Evolutionary conservation across 2,329 filamentous ascomycete species (phyloP).

Genomic region (Neofusicoccum laricinum): DNA sequence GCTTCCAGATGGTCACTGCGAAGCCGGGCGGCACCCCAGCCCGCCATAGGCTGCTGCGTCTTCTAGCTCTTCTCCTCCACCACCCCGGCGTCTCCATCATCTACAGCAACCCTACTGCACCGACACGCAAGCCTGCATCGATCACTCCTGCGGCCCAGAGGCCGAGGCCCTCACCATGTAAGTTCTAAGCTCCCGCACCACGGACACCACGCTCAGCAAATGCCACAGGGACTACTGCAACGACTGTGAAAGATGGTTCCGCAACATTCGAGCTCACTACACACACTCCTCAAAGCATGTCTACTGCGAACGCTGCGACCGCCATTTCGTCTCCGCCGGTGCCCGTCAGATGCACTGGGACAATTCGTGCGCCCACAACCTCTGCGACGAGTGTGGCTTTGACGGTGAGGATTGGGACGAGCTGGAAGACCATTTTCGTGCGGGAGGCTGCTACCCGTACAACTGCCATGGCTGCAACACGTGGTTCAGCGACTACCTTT

Average conservation of each 20-base stretch:
- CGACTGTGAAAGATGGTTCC: not conserved
- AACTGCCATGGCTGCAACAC: not conserved
- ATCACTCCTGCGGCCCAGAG: not conserved
- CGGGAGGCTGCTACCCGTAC: not conserved
- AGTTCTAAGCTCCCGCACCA: not conserved
- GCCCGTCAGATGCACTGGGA: not conserved
- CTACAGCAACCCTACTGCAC: too few species aligned
- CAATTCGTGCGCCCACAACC: not conserved
- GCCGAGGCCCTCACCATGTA: not conserved
- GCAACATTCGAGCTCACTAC: not conserved
- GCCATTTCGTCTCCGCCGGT: not conserved
- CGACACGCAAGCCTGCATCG: not conserved
- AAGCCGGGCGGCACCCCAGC: not conserved
- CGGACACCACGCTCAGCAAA: not conserved
- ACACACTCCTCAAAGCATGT: not conserved
- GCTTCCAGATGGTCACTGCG: not conserved
- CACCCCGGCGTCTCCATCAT: not conserved
- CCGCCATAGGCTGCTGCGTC: not conserved
- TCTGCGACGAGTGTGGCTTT: not conserved
- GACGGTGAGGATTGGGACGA: not conserved
- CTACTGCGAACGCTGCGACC: slow-evolving; percentile 4
- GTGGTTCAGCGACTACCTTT: not conserved
- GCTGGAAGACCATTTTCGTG: not conserved
- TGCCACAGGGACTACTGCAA: not conserved
- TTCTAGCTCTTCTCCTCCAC: not conserved